A percentile compares a stretch with the other conserved stretches of the same genome.
These are phyloP conservation scores for Coriolopsis trogii DNA, from an alignment of 1,284 basidiomycete genomes.

Conservation along the genomic window DNA sequence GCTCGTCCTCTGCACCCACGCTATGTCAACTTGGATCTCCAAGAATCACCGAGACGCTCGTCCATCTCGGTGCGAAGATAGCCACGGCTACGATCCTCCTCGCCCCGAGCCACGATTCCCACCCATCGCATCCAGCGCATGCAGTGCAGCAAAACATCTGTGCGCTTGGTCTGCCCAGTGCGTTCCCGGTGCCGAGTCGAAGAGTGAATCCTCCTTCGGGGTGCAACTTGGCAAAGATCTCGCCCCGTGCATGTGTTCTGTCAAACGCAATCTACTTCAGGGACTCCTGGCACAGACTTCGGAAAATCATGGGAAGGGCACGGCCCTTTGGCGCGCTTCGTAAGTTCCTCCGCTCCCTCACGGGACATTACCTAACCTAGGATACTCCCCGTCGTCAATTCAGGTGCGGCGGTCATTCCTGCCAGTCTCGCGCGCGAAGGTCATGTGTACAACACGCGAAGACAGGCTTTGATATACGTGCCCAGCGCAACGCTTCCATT, in stretches of 20 bases:
- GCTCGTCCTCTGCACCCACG: slow-evolving; percentile 10
- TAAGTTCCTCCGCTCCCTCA: slow-evolving; percentile 16
- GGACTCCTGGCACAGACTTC: neutral
- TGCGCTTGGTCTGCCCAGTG: neutral
- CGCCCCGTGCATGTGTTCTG: neutral
- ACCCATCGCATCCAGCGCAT: neutral
- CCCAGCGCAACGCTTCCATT: too few relatives aligned
- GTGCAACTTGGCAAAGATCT: neutral
- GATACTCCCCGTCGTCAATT: neutral
- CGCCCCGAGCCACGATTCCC: slow-evolving; percentile 17
- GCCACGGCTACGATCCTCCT: slow-evolving; percentile 12
- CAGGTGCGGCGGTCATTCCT: neutral
- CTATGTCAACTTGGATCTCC: slow-evolving; percentile 16
- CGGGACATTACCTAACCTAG: slow-evolving; percentile 22
- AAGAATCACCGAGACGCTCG: slow-evolving; percentile 14
- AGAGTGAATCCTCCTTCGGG: too few relatives aligned
- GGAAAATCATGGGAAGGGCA: neutral
- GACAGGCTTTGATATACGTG: neutral
- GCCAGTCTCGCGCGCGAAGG: neutral
- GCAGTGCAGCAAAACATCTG: neutral
- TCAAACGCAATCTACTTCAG: neutral
- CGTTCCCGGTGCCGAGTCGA: too few relatives aligned
- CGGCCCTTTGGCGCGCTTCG: slow-evolving; percentile 7
- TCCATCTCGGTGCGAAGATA: slow-evolving; percentile 9
- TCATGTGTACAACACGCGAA: neutral